Percentiles rank a stretch among this genome's conserved stretches.
These are phyloP conservation scores for Aspergillus aculeatus DNA, from an alignment of 2,329 filamentous ascomycete species.

Conservation along the genomic window DNA sequence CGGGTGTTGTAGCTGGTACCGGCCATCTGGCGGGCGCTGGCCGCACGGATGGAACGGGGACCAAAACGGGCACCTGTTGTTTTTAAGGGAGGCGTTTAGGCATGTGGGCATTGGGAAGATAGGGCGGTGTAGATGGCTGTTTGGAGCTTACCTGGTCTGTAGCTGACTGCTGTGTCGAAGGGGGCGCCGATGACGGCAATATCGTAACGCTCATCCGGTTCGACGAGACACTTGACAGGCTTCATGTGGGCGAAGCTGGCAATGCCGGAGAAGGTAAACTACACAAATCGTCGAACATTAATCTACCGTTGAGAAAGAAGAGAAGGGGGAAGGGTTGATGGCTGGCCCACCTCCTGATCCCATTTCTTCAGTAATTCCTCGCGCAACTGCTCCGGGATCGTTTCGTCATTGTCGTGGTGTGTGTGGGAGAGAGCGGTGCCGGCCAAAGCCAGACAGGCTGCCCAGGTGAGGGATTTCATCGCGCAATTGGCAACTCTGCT, in stretches of 20 bases:
- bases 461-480: constrained; percentile 32
- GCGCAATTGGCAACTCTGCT: not conserved
- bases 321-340: not conserved
- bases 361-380: constrained; percentile 49
- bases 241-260: constrained; percentile 71
- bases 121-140: not conserved
- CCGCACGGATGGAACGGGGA: constrained; percentile 80
- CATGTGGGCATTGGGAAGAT: not conserved
- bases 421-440: constrained; percentile 35
- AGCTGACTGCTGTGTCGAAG: constrained; percentile 72
- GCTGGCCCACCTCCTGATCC: constrained; percentile 43
- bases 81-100: not conserved
- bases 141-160: constrained; percentile 59
- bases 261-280: constrained; percentile 71
- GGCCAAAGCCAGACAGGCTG: constrained; percentile 34
- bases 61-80: constrained; percentile 70
- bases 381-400: constrained; percentile 38
- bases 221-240: constrained; percentile 67
- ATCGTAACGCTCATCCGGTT: constrained; percentile 63
- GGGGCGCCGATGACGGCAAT: constrained; percentile 71
- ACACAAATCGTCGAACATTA: not conserved
- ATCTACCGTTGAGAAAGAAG: not conserved
- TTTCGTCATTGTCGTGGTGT: constrained; percentile 44
- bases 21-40: constrained; percentile 75
- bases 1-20: constrained; percentile 81